These are phyloP conservation scores for Sonneratia caseolaris DNA, from an alignment of 345 rosid species.

Conservation along the genomic window DNA sequence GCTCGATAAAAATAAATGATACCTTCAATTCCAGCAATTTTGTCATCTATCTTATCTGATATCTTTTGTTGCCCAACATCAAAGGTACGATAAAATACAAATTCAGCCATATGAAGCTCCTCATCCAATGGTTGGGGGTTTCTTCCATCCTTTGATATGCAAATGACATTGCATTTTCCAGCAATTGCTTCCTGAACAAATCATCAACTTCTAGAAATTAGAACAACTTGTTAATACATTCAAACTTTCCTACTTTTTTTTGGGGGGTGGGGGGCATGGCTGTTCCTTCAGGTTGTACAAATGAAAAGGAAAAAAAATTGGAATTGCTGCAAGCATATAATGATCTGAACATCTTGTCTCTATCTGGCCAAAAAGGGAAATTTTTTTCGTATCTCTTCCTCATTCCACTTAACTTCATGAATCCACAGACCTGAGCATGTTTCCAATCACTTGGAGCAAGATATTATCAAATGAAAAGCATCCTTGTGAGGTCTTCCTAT, in stretches of 20 bases:
- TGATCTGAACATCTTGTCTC: not conserved
- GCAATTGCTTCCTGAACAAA: slow-evolving; percentile 62
- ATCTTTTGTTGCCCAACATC: slow-evolving; percentile 44
- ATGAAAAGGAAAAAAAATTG: not conserved
- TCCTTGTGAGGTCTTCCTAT: not conserved
- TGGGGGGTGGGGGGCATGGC: too few species aligned
- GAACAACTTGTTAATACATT: not conserved
- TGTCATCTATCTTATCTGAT: slow-evolving; percentile 47
- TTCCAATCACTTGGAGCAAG: not conserved
- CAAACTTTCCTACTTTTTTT: not conserved
- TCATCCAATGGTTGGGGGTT: slow-evolving; percentile 52
- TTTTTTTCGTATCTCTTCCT: too few species aligned
- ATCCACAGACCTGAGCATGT: not conserved
- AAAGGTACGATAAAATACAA: slow-evolving; percentile 58
- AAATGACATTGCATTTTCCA: slow-evolving; percentile 85
- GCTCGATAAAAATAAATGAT: slow-evolving; percentile 2
- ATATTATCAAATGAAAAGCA: not conserved
- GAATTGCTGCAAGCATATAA: not conserved
- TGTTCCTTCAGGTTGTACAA: not conserved
- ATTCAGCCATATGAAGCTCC: slow-evolving; percentile 48
- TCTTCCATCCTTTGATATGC: slow-evolving; percentile 65
- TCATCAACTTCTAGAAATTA: not conserved
- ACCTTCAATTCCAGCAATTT: slow-evolving; percentile 67
- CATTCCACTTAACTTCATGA: not conserved
- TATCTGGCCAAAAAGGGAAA: too few species aligned